These are phyloP conservation scores for Jimgerdemannia lactiflua DNA, from an alignment of 192 early-diverging fungal genomes.

Conservation along the genomic window DNA sequence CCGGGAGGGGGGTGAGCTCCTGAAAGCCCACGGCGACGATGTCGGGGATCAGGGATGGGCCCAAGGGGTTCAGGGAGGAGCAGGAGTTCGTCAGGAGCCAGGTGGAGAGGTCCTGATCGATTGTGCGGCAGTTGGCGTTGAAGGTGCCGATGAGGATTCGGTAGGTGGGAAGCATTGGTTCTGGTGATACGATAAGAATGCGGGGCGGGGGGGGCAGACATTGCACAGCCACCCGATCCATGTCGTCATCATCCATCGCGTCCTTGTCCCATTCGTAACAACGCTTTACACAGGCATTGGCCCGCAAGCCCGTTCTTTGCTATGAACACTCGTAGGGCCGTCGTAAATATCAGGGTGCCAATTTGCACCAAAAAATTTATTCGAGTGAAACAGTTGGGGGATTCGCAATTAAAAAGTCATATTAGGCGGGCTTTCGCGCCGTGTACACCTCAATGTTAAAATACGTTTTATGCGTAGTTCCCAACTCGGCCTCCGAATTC, in stretches of 20 bases:
- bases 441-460: neutral
- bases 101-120: constrained; percentile 31
- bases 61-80: constrained; percentile 18
- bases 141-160: constrained; percentile 38
- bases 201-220: too few relatives aligned
- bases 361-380: too few relatives aligned
- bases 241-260: too few relatives aligned
- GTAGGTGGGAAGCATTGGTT: neutral
- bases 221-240: too few relatives aligned
- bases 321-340: too few relatives aligned
- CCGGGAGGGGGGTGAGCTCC: constrained; percentile 33
- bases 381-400: too few relatives aligned
- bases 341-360: too few relatives aligned
- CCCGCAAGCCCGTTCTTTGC: too few relatives aligned
- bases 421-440: neutral
- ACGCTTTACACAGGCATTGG: too few relatives aligned
- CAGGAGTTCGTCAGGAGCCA: constrained; percentile 33
- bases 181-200: too few relatives aligned
- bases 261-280: too few relatives aligned
- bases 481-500: neutral
- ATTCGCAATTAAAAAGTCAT: too few relatives aligned
- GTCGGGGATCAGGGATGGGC: constrained; percentile 29
- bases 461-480: neutral
- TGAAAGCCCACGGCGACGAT: constrained; percentile 42
- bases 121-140: constrained; percentile 32